phyloP scores from a whole-genome alignment of 1,284 basidiomycete genomes.

The Puccinia coronata region DNA sequence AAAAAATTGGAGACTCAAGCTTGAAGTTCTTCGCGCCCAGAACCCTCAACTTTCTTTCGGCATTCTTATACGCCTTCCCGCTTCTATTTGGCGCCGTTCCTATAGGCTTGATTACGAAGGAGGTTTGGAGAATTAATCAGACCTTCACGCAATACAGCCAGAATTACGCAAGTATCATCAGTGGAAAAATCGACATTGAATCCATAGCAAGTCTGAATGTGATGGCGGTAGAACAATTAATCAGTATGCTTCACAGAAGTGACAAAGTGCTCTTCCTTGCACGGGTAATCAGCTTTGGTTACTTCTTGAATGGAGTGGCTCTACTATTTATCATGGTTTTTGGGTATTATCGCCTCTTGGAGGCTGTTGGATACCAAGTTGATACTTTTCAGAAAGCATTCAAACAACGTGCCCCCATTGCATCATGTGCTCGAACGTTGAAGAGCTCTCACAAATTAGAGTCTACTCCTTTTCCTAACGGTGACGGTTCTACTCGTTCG shows the following conservation, averaged over 20 bases:
- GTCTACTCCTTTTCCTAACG: not conserved
- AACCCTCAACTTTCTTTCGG: constrained; percentile 19
- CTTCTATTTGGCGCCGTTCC: not conserved
- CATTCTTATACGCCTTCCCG: constrained; percentile 6
- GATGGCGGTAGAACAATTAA: not conserved
- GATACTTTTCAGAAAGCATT: not conserved
- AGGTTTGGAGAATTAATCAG: constrained; percentile 7
- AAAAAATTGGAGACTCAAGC: constrained; percentile 8
- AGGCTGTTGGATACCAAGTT: constrained; percentile 25
- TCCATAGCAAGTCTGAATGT: not conserved
- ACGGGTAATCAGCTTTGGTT: not conserved
- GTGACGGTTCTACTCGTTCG: not conserved
- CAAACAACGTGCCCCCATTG: not conserved
- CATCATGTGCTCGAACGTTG: not conserved
- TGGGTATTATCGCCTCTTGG: constrained; percentile 1
- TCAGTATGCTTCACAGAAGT: not conserved
- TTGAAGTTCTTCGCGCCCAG: constrained; percentile 1
- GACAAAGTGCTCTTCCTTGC: not conserved
- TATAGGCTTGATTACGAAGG: not conserved
- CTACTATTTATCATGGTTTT: not conserved
- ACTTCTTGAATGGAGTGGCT: not conserved
- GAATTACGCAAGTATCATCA: not conserved
- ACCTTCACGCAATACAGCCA: constrained; percentile 8
- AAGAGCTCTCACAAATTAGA: not conserved
- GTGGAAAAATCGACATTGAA: constrained; percentile 10